Evolutionary conservation across 176 grass and related monocot genomes (phyloP).

Genomic region (Carex kokanica): DNA sequence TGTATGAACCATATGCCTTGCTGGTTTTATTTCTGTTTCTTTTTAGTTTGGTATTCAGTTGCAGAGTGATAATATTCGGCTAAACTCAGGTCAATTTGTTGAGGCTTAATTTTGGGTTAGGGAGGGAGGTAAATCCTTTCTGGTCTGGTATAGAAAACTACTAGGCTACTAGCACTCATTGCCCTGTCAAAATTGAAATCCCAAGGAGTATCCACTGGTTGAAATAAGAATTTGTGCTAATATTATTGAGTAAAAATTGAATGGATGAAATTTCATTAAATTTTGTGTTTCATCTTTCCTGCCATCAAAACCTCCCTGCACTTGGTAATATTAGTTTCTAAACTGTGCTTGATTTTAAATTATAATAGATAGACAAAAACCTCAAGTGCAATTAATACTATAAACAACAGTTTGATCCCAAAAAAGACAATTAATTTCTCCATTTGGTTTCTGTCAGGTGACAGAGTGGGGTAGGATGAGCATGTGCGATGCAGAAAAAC

Average conservation of each 20-base stretch:
- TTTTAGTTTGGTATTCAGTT: neutral
- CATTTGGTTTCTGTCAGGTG: constrained; percentile 47
- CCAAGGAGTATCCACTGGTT: neutral
- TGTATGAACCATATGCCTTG: neutral
- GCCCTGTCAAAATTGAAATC: neutral
- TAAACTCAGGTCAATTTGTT: neutral
- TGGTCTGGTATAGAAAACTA: neutral
- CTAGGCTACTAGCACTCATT: neutral
- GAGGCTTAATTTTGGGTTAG: neutral
- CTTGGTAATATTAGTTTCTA: neutral
- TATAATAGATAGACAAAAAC: neutral
- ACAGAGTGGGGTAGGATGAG: constrained; percentile 90
- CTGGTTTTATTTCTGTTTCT: neutral
- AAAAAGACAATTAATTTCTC: constrained; percentile 18
- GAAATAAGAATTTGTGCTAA: neutral
- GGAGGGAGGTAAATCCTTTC: neutral
- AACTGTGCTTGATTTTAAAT: neutral
- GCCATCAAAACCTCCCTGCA: neutral
- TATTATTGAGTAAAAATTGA: neutral
- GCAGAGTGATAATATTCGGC: neutral
- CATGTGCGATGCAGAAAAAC: constrained; percentile 96
- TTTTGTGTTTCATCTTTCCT: neutral
- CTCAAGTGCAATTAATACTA: neutral
- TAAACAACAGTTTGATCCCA: neutral
- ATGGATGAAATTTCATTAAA: neutral